Evolutionary conservation across 2,329 filamentous ascomycete genomes (phyloP).

Genomic region (Sporothrix schenckii): DNA sequence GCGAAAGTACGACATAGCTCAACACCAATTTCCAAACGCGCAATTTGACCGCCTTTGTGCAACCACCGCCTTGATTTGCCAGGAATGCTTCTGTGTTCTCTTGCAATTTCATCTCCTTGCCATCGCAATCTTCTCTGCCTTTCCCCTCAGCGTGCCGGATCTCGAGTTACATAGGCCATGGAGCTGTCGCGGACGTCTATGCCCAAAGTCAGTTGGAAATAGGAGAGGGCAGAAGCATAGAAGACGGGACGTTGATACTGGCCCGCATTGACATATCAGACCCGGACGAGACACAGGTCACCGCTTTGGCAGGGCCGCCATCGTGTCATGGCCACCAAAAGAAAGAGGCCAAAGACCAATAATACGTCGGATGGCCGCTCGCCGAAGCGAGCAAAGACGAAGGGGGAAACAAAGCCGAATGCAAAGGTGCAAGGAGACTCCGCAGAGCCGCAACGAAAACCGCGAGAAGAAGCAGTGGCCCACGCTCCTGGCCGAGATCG

Average conservation of each 20-base stretch:
- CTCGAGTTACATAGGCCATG: conserved; percentile 1
- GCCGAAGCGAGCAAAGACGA: conserved; percentile 1
- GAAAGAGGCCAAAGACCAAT: neutral
- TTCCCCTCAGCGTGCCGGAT: neutral
- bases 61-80: conserved; percentile 17
- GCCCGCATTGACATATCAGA: neutral
- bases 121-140: neutral
- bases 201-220: neutral
- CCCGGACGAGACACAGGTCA: neutral
- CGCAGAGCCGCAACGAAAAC: neutral
- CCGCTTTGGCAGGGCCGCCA: too few relatives aligned
- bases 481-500: neutral
- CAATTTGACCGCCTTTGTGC: conserved; percentile 14
- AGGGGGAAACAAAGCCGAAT: neutral
- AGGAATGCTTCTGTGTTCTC: conserved; percentile 17
- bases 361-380: too few relatives aligned
- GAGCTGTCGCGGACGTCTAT: neutral
- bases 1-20: neutral
- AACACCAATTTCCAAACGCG: neutral
- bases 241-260: neutral
- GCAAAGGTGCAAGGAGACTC: neutral
- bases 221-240: neutral
- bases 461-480: neutral
- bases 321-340: conserved; percentile 3
- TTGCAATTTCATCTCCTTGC: conserved; percentile 6